These are phyloP conservation scores for Rosellinia necatrix DNA, from an alignment of 2,329 filamentous ascomycete species.

Conservation along the genomic window DNA sequence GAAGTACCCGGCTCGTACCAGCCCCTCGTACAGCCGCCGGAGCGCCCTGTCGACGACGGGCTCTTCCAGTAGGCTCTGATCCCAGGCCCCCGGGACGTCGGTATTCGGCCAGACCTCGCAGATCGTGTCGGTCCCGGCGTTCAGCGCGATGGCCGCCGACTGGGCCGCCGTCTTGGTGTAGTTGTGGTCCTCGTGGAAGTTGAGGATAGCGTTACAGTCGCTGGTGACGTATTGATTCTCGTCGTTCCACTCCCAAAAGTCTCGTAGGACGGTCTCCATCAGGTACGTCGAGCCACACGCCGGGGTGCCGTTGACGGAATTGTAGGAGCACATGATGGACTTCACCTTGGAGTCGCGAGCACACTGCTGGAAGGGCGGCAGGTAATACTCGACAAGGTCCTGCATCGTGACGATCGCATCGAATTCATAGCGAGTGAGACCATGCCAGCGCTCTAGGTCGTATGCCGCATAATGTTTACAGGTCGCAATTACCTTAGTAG, in stretches of 20 bases:
- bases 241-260: constrained; percentile 67
- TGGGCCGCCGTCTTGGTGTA: constrained; percentile 44
- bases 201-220: constrained; percentile 67
- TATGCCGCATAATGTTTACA: constrained; percentile 66
- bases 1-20: constrained; percentile 43
- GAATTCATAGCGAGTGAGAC: constrained; percentile 54
- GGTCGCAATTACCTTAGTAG: constrained; percentile 54
- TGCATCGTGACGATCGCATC: constrained; percentile 62
- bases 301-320: constrained; percentile 68
- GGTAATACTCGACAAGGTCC: constrained; percentile 70
- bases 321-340: constrained; percentile 67
- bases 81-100: constrained; percentile 38
- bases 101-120: constrained; percentile 38
- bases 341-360: constrained; percentile 60
- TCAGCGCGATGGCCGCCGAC: constrained; percentile 42
- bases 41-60: constrained; percentile 39
- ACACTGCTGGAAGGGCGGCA: constrained; percentile 68
- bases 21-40: constrained; percentile 40
- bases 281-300: constrained; percentile 67
- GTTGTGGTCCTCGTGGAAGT: constrained; percentile 55
- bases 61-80: constrained; percentile 37
- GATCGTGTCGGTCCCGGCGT: constrained; percentile 44
- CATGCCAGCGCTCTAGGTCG: constrained; percentile 55
- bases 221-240: constrained; percentile 66
- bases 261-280: constrained; percentile 64